Evolutionary conservation across 1,139 yeast genomes (phyloP).

Genomic region (Protomyces macrosporus): DNA sequence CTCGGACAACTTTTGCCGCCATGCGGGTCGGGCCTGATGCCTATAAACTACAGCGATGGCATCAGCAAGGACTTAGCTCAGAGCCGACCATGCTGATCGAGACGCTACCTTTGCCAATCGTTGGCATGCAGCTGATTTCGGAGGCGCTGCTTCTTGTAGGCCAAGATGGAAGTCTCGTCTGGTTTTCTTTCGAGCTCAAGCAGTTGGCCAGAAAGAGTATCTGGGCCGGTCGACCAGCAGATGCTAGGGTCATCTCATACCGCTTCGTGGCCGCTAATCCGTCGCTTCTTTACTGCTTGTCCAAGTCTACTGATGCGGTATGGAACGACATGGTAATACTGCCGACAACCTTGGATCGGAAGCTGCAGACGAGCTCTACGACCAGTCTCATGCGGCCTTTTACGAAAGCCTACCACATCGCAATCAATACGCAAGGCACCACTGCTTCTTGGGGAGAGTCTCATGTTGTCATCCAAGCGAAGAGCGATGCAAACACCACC

Average conservation of each 20-base stretch:
- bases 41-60: conserved; percentile 8
- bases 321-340: neutral
- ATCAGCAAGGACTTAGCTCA: neutral
- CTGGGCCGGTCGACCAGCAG: neutral
- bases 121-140: neutral
- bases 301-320: neutral
- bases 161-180: neutral
- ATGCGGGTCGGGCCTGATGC: conserved; percentile 5
- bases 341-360: neutral
- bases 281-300: neutral
- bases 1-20: conserved; percentile 12
- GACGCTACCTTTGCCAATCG: neutral
- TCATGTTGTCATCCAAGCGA: neutral
- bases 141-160: neutral
- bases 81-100: conserved; percentile 2
- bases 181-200: neutral
- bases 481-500: neutral
- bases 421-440: neutral
- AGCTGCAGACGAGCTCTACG: neutral
- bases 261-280: neutral
- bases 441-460: neutral
- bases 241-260: neutral
- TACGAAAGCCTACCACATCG: neutral
- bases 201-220: neutral
- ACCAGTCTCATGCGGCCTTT: neutral